Evolutionary conservation across 768 basidiomycete species (phyloP).

Genomic region (Ephemerocybe angulata): DNA sequence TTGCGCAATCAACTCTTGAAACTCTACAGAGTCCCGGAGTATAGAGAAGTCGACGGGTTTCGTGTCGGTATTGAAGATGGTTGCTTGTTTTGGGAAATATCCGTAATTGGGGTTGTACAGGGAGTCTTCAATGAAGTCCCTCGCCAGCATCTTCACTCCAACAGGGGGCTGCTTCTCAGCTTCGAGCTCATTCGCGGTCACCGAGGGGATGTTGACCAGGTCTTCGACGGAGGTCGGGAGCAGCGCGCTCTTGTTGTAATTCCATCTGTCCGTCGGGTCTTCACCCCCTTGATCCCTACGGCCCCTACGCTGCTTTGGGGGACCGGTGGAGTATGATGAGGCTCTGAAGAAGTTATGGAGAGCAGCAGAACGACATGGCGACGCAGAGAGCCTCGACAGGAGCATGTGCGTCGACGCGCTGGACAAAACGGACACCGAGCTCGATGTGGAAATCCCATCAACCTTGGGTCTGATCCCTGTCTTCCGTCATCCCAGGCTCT

Average conservation of each 20-base stretch:
- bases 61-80: constrained; percentile 73
- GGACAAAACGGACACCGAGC: constrained; percentile 1
- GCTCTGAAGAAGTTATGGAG: background rate
- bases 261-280: constrained; percentile 60
- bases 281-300: constrained; percentile 6
- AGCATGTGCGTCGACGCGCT: constrained; percentile 9
- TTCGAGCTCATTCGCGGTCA: constrained; percentile 72
- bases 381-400: constrained; percentile 5
- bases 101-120: constrained; percentile 97
- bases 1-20: constrained; percentile 75
- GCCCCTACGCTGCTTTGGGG: background rate
- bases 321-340: background rate
- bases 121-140: constrained; percentile 96
- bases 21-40: constrained; percentile 67
- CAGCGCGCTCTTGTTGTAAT: constrained; percentile 70
- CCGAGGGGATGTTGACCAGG: constrained; percentile 42
- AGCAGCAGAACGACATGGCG: constrained; percentile 6
- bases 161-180: constrained; percentile 57
- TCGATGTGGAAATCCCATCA: background rate
- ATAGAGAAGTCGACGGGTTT: constrained; percentile 62
- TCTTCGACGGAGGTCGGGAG: constrained; percentile 45
- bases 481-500: background rate
- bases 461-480: too few relatives aligned
- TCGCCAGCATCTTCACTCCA: constrained; percentile 84
- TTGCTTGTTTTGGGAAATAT: constrained; percentile 91